Percentiles rank a stretch among this genome's conserved stretches.
Evolutionary conservation across 176 grass and related monocot species (phyloP).

Genomic region (Guadua angustifolia): DNA sequence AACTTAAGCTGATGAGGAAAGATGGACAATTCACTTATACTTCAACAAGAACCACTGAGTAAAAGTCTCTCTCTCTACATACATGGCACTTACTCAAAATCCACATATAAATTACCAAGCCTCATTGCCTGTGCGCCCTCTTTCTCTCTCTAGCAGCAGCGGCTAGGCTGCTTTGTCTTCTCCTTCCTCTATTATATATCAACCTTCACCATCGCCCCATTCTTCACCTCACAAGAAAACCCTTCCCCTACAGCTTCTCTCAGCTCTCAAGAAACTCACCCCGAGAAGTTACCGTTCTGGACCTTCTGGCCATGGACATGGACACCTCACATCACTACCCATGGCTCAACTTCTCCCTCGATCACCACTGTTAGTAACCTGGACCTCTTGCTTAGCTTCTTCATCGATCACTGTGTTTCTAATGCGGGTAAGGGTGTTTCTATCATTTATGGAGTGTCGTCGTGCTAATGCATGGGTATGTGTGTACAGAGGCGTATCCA

Average conservation of each 20-base stretch:
- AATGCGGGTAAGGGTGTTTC: not conserved
- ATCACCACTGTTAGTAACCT: conserved; percentile 60
- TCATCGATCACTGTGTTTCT: not conserved
- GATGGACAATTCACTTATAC: no score
- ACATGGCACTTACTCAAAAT: conserved; percentile 47
- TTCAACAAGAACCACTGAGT: not conserved
- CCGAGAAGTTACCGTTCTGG: conserved; percentile 32
- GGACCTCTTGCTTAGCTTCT: no score
- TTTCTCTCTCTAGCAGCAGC: not conserved
- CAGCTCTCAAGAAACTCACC: conserved; percentile 8
- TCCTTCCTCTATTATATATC: conserved; percentile 68
- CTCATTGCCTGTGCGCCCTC: conserved; percentile 49
- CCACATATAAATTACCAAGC: conserved; percentile 59
- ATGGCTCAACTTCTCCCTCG: conserved; percentile 87
- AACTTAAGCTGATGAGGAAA: no score
- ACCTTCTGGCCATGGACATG: conserved; percentile 84
- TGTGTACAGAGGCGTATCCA: no score
- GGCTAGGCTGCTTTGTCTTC: conserved; percentile 24
- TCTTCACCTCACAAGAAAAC: conserved; percentile 46
- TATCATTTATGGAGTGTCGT: not conserved
- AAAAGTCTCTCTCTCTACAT: conserved; percentile 13
- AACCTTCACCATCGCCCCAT: conserved; percentile 35
- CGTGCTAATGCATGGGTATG: not conserved
- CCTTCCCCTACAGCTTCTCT: not conserved
- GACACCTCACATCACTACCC: conserved; percentile 70